Evolutionary conservation across 805 yeast genomes (phyloP), one percentile per base, ranked within the genome.

Genomic region (Trichomonascus vanleenenianus): DNA sequence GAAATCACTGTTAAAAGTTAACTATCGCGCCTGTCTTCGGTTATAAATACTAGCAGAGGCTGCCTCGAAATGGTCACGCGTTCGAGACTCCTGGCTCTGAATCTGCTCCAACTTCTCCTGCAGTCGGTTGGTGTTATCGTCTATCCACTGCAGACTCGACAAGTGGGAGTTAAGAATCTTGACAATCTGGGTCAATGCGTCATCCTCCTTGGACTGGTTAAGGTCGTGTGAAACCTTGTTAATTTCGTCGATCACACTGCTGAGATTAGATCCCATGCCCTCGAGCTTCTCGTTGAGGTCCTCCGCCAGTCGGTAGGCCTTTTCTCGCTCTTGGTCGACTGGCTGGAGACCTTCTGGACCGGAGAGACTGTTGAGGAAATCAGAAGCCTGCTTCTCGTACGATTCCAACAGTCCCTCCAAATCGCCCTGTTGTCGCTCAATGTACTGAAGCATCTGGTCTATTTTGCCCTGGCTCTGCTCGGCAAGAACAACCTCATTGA

Each of bases 381-480:
- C 50, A 6, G 56, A 43, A 9, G 62, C 63, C 59, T 83, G 87
- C 51, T 68, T 72, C 63, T 93, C 97, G 58, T 89, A 89, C 50
- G 82, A 82, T 52, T 83, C 83, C 51, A 93, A 73, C 56, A 91
- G 74, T 12, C 75, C 71, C 49, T 91, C 98, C 41, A 93, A 69
- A 57, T 91, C 97, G 48, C 85, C 86, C 60, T 93, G 98, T 62
- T 93, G 97, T 55, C 83, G 82, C 58, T 84, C 93, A 42, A 93
- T 83, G 58, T 88, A 91, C 35, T 80, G 70, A 46, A 93, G 70
- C 34, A 88, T 83, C 62, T 88, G 96, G 55, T 93, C 97, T 40
- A 93, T 82, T 55, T 83, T 84, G 37, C 73, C 71, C 60, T 91
- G 97, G 43, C 85, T 78, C 53, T 83, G 85, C 57, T 89, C 96